A percentile compares a stretch with the other conserved stretches of the same genome.
Evolutionary conservation across 2,329 filamentous ascomycete genomes (phyloP).

Genomic region (Lachnellula cervina): DNA sequence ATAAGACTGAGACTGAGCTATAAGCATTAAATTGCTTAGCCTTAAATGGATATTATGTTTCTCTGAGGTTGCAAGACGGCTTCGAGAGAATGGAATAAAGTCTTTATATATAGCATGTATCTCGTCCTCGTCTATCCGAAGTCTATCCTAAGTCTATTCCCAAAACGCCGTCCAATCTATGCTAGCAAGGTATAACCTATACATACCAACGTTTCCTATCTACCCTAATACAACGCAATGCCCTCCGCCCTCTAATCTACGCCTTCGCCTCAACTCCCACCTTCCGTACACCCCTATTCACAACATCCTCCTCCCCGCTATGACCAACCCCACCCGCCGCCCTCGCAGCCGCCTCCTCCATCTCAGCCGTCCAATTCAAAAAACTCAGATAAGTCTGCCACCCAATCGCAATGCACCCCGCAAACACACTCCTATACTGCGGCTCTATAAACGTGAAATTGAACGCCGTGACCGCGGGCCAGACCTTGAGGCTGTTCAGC

Average conservation of each 20-base stretch:
- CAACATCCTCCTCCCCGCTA: constrained; percentile 1
- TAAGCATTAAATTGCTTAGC: not conserved
- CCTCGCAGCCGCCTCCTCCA: constrained; percentile 35
- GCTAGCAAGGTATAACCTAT: no score
- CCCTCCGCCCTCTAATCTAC: not conserved
- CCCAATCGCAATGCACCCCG: constrained; percentile 72
- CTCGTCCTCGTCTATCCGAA: no score
- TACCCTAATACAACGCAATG: no score
- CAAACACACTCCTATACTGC: constrained; percentile 76
- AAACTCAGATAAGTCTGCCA: constrained; percentile 91
- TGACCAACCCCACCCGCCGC: not conserved
- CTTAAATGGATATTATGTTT: not conserved
- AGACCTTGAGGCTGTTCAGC: constrained; percentile 77
- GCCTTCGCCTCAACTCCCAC: constrained; percentile 3
- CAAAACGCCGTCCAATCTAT: no score
- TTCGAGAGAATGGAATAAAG: no score
- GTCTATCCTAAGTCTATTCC: no score
- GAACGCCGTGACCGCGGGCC: constrained; percentile 82
- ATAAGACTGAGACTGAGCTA: not conserved
- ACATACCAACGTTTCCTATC: no score
- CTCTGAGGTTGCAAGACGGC: no score
- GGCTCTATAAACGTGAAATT: constrained; percentile 79
- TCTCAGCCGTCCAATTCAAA: constrained; percentile 70
- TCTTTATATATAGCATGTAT: no score
- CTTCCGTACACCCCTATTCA: not conserved